A percentile compares a stretch with the other conserved stretches of the same genome.
Evolutionary conservation across 768 basidiomycete genomes (phyloP).

Genomic region (Austroboletus festivus): DNA sequence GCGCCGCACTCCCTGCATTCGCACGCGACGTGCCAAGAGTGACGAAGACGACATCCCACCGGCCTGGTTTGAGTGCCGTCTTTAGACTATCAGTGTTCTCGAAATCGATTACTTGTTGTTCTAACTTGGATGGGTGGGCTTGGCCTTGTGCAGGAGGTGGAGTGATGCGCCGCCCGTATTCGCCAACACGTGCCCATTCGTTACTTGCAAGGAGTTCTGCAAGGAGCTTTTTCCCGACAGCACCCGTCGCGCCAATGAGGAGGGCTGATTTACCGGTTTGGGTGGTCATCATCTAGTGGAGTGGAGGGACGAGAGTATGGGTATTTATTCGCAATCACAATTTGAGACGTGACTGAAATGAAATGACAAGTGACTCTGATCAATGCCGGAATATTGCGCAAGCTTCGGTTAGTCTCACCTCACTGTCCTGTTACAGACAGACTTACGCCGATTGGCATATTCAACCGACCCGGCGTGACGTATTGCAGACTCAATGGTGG

Average conservation of each 20-base stretch:
- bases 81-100: slow-evolving; percentile 61
- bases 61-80: slow-evolving; percentile 47
- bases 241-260: slow-evolving; percentile 73
- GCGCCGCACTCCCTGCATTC: slow-evolving; percentile 57
- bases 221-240: slow-evolving; percentile 60
- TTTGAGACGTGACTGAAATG: no score
- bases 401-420: no score
- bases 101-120: slow-evolving; percentile 66
- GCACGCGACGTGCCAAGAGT: slow-evolving; percentile 68
- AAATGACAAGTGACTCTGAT: no score
- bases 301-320: no score
- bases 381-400: no score
- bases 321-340: no score
- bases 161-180: slow-evolving; percentile 67
- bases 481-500: no score
- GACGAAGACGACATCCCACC: slow-evolving; percentile 77
- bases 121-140: slow-evolving; percentile 51
- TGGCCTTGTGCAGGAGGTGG: slow-evolving; percentile 33
- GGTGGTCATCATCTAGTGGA: no score
- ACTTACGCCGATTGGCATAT: no score
- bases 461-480: no score
- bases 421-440: no score
- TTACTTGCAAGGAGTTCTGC: slow-evolving; percentile 56
- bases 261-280: slow-evolving; percentile 46
- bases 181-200: slow-evolving; percentile 57